Base-by-base conservation (phyloP, 257 asterid genomes). In the Solanum pimpinellifolium region DNA sequence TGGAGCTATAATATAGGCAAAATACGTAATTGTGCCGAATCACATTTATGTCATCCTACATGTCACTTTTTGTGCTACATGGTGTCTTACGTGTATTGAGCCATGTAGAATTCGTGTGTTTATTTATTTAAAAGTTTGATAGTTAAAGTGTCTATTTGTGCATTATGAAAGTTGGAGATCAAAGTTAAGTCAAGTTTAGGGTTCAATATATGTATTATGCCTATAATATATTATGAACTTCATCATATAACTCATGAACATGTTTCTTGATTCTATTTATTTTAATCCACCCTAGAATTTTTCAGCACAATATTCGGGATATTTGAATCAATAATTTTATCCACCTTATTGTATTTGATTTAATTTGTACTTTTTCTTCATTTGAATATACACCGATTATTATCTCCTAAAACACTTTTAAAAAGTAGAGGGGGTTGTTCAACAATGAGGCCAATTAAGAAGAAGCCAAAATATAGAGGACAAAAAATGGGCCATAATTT, bases 401-500 rank as follows among this genome's bases (percentile, higher is more conserved):
- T 25, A n/a, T 80, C 83, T 44, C 83, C 27, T 16, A 46, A 46
- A 77, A 47, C 27, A 47, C 15, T 15, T 59, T 59, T 27, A 6
- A 7, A 81, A 81, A 49, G 68, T 81, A 47, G 29, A 78, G 9
- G 66, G 44, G 46, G 39, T 29, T 49, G 44, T 81, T 81, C 85
- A 81, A 62, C 68, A 81, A 6, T 68, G 47, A 83, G 39, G 72
- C 89, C 83, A 66, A 25, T 39, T 69, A 39, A 82, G 86, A 84
- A 65, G 84, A 49, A 18, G 87, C 62, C 87, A 85, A 86, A 37
- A 70, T 68, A 20, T 88, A 86, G 27, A 69, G 66, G 88, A 88
- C 90, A 88, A 70, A 52, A 49, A 65, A 47, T 8, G 75, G 78
- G 56, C 90, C 83, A 88, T 81, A 49, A 81, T 81, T 81, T 81